phyloP scores from a whole-genome alignment of 441 rosid genomes.

The Erysimum cheiri region DNA sequence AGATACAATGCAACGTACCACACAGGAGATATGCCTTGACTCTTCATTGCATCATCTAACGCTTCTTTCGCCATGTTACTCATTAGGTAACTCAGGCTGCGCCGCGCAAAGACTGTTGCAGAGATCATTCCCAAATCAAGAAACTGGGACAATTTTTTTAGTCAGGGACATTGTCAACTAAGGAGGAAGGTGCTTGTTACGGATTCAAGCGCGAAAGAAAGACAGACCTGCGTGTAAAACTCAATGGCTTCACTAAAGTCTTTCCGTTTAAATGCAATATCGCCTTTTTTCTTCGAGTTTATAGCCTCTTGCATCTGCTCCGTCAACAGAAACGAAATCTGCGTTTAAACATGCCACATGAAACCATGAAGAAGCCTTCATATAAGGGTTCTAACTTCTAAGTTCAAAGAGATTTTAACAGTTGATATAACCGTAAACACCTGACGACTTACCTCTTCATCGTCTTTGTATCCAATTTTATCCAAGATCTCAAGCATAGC shows the following conservation, averaged over 20 bases:
- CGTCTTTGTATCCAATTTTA: conserved; percentile 83
- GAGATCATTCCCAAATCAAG: conserved; percentile 80
- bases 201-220: not conserved
- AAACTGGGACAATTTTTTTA: conserved; percentile 55
- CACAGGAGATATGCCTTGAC: conserved; percentile 76
- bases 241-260: conserved; percentile 72
- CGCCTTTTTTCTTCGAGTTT: conserved; percentile 85
- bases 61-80: conserved; percentile 75
- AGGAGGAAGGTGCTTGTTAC: conserved; percentile 26
- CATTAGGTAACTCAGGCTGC: conserved; percentile 77
- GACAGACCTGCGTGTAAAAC: conserved; percentile 76
- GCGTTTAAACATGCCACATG: conserved; percentile 39
- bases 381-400: conserved; percentile 1
- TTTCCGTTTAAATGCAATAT: conserved; percentile 75
- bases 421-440: conserved; percentile 36
- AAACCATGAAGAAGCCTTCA: conserved; percentile 10
- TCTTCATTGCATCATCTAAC: conserved; percentile 71
- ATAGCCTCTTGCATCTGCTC: conserved; percentile 86
- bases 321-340: conserved; percentile 97
- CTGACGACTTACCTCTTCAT: conserved; percentile 78
- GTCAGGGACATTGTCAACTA: conserved; percentile 22
- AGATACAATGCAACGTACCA: conserved; percentile 86
- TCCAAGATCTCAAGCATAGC: conserved; percentile 82
- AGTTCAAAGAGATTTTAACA: not conserved
- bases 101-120: conserved; percentile 75